phyloP scores from a whole-genome alignment of 2,329 filamentous ascomycete species.

The Colletotrichum filicis region DNA sequence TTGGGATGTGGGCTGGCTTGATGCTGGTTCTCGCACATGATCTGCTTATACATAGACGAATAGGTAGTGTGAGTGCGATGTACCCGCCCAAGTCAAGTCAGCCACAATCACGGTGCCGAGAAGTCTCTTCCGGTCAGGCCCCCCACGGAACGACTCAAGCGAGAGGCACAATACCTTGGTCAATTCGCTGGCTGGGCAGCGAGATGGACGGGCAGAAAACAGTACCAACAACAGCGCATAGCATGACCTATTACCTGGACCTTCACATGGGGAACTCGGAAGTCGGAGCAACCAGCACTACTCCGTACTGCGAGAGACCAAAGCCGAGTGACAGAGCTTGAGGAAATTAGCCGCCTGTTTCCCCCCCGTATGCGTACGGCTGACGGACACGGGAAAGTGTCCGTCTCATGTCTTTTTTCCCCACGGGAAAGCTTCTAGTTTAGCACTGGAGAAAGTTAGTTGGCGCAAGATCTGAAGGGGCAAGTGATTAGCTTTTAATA shows the following conservation, averaged over 20 bases:
- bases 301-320: background rate
- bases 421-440: background rate
- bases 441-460: background rate
- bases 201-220: slow-evolving; percentile 20
- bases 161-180: background rate
- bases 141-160: background rate
- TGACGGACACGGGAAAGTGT: background rate
- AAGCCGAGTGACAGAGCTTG: background rate
- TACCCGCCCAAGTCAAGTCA: background rate
- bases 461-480: too few species aligned
- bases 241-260: background rate
- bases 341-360: background rate
- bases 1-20: slow-evolving; percentile 22
- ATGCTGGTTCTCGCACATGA: background rate
- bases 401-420: background rate
- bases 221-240: background rate
- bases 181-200: slow-evolving; percentile 3
- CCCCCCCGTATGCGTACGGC: background rate
- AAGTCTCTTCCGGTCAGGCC: background rate
- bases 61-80: background rate
- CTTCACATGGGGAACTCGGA: background rate
- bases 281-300: background rate
- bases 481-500: background rate
- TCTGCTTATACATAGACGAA: background rate
- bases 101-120: background rate